Conservation (phyloP, 805 yeast genomes). For the Hanseniaspora meyeri region DNA sequence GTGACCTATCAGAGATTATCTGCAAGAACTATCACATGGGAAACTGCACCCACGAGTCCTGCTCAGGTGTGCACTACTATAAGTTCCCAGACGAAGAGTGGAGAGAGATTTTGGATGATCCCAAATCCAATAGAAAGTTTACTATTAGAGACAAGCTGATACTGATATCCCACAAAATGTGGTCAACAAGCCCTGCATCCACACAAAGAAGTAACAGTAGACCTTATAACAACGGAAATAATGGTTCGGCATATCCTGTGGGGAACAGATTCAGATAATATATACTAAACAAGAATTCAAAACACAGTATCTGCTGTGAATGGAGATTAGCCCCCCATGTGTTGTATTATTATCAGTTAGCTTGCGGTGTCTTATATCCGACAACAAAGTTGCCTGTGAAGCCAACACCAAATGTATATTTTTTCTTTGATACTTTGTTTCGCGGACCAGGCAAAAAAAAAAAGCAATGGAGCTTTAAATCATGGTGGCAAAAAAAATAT, state of each 20-base stretch:
- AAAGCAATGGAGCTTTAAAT: background rate
- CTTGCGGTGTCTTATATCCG: background rate
- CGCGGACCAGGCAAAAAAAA: background rate
- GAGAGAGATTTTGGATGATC: background rate
- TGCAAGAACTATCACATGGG: slow-evolving; percentile 8
- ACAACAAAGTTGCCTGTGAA: background rate
- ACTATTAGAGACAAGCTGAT: slow-evolving; percentile 10
- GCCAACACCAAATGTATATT: too few relatives aligned
- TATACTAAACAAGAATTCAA: background rate
- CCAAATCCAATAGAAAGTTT: background rate
- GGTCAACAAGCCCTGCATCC: background rate
- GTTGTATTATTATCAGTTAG: too few relatives aligned
- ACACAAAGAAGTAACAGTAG: background rate
- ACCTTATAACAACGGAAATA: background rate
- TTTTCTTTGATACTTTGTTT: too few relatives aligned
- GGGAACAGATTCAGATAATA: background rate
- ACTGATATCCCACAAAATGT: slow-evolving; percentile 1
- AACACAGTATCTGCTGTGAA: too few relatives aligned
- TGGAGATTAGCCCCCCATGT: background rate
- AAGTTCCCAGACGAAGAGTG: background rate
- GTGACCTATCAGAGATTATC: slow-evolving; percentile 7
- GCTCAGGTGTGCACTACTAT: slow-evolving; percentile 10
- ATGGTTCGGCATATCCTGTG: background rate
- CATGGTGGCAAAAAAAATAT: slow-evolving; percentile 16
- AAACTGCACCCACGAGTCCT: background rate